Percentiles rank a stretch among this genome's conserved stretches.
Evolutionary conservation across 2,329 filamentous ascomycete genomes (phyloP).

Genomic region (Nothophoma quercina): DNA sequence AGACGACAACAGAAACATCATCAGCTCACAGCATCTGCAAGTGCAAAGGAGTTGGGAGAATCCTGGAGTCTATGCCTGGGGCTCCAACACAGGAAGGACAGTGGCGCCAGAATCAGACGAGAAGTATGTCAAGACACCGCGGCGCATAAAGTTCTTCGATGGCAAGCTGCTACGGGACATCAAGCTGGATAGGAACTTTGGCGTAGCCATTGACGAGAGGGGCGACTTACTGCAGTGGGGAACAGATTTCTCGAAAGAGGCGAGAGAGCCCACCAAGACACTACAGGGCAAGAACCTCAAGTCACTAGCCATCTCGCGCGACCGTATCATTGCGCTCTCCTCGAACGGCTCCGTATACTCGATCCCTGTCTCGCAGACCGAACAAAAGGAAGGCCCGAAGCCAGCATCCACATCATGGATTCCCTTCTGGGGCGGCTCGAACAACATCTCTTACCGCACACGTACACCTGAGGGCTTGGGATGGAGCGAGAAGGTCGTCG

Average conservation of each 20-base stretch:
- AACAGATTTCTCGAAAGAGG: constrained; percentile 71
- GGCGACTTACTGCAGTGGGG: constrained; percentile 96
- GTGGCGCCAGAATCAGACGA: constrained; percentile 85
- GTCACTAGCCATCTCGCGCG: constrained; percentile 78
- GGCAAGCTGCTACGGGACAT: constrained; percentile 84
- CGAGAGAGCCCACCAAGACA: constrained; percentile 71
- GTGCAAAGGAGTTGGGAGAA: constrained; percentile 82
- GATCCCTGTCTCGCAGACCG: constrained; percentile 75
- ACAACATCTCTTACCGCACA: constrained; percentile 73
- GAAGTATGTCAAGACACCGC: constrained; percentile 77
- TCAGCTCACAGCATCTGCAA: constrained; percentile 87
- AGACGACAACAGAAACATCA: constrained; percentile 76
- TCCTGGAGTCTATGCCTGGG: constrained; percentile 94
- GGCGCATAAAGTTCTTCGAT: constrained; percentile 82
- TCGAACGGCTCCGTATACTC: constrained; percentile 83
- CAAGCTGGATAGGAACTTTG: constrained; percentile 82
- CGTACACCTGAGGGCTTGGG: constrained; percentile 70
- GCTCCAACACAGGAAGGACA: constrained; percentile 84
- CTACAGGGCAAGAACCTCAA: constrained; percentile 81
- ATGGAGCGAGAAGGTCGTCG: constrained; percentile 75
- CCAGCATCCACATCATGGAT: constrained; percentile 73
- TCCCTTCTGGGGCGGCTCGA: constrained; percentile 72
- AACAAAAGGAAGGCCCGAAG: constrained; percentile 73
- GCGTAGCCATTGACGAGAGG: constrained; percentile 84
- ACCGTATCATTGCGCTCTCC: constrained; percentile 82